Base-by-base conservation (phyloP, 2,329 filamentous ascomycete species). In the Xylariaceae sp. region DNA sequence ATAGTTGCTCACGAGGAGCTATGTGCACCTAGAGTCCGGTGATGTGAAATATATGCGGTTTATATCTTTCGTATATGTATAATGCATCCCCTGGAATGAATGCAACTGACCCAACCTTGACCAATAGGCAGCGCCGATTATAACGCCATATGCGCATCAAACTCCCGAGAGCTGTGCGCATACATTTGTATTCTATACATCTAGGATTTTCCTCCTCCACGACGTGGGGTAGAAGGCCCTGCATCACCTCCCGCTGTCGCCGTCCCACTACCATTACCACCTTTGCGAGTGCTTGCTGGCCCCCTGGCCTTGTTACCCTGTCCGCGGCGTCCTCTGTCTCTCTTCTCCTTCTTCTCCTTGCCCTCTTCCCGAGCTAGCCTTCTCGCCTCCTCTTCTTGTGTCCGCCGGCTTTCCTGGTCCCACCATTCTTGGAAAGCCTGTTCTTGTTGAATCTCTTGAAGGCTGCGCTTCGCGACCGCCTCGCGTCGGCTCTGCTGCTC, bases 361-460 rank as follows among this genome's bases (percentile, higher is more conserved):
- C 70, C 72, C 55, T 76, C 70, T 36, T 68, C 67, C 47, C 65
- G 67, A 25, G 60, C 61, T 20, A 64, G 60, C 40, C 68, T 64
- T 36, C 67, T 61, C 3, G 74, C 73, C 50, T 79, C 77, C 49
- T 82, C 81, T 54, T 85, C 80, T 53, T 85, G 83, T 29, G 85
- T 79, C 22, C 86, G 76, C 48, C 77, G 76, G 57, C 84, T 89
- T 65, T 95, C 91, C 51, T 86, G 83, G 55, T 94, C 88, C 90
- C 90, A 95, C 90, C 91, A 95, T 63, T 94, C 84, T 63, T 96
- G 88, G 63, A 98, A 98, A 41, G 89, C 89, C 62, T 98, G 93
- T 67, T 98, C 93, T 54, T 93, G 83, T 64, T 98, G 93, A 48
- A 98, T 98, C 52, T 97, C 93, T 60, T 94, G 84, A 22, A 98